phyloP scores from a whole-genome alignment of 352 stramenopile genomes.

The Blastocystis sp. region DNA sequence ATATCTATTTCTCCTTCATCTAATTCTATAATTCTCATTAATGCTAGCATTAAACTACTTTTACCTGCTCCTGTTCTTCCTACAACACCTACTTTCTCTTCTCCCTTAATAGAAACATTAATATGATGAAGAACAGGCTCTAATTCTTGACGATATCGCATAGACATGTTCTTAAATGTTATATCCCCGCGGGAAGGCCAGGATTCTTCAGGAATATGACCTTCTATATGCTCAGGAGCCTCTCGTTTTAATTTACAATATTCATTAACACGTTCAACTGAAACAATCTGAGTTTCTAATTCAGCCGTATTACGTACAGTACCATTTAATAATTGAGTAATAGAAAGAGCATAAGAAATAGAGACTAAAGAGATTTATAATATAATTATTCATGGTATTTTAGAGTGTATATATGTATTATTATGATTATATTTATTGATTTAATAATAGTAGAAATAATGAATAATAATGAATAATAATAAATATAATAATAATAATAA shows the following conservation, averaged over 20 bases:
- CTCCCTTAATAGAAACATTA: slow-evolving; percentile 34
- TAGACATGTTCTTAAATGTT: slow-evolving; percentile 40
- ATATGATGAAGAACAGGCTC: slow-evolving; percentile 37
- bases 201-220: slow-evolving; percentile 5
- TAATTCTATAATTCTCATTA: slow-evolving; percentile 38
- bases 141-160: slow-evolving; percentile 40
- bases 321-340: slow-evolving; percentile 77
- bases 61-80: slow-evolving; percentile 42
- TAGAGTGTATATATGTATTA: no score
- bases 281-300: slow-evolving; percentile 76
- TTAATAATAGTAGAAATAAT: no score
- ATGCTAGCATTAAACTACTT: slow-evolving; percentile 23
- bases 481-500: no score
- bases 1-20: not conserved
- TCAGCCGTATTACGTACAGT: slow-evolving; percentile 72
- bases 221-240: slow-evolving; percentile 44
- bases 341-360: slow-evolving; percentile 69
- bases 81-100: slow-evolving; percentile 40
- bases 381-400: no score
- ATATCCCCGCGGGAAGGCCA: slow-evolving; percentile 45
- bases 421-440: no score
- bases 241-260: slow-evolving; percentile 47
- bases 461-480: no score
- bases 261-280: slow-evolving; percentile 62
- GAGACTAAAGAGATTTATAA: slow-evolving; percentile 48